Evolutionary conservation across 1,139 yeast species (phyloP).

Genomic region (Taphrina deformans): DNA sequence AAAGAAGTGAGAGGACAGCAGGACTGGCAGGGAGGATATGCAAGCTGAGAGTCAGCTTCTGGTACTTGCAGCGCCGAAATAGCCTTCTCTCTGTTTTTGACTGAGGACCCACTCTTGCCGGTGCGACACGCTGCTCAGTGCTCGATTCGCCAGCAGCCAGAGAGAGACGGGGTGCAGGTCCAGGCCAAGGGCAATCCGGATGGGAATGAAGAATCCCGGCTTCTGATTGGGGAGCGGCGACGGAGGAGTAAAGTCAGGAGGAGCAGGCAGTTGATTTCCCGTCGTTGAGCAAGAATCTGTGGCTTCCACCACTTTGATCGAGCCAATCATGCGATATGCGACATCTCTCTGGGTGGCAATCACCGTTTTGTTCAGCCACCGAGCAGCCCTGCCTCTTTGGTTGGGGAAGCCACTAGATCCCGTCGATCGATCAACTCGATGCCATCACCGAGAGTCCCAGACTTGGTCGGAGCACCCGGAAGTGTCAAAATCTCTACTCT

Average conservation of each 20-base stretch:
- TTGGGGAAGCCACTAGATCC: neutral
- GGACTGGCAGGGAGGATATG: neutral
- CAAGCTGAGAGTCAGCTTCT: no score
- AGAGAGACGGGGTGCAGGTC: no score
- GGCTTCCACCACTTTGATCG: neutral
- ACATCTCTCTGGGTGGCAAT: neutral
- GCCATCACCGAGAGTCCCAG: neutral
- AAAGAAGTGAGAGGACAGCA: no score
- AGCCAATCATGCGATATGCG: neutral
- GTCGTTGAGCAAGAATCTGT: neutral
- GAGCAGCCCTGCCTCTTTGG: no score
- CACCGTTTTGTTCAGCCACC: neutral
- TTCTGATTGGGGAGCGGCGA: neutral
- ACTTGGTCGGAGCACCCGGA: neutral
- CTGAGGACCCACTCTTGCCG: neutral
- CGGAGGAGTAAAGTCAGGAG: neutral
- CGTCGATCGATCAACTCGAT: neutral
- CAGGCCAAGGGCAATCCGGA: neutral
- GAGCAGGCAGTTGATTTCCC: neutral
- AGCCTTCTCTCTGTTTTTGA: no score
- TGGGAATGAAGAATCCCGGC: neutral
- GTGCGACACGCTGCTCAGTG: neutral
- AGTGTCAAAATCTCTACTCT: neutral
- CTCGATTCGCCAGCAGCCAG: neutral
- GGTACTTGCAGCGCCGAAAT: no score